Conservation (phyloP, 352 stramenopile species). For the Pythium aphanidermatum region DNA sequence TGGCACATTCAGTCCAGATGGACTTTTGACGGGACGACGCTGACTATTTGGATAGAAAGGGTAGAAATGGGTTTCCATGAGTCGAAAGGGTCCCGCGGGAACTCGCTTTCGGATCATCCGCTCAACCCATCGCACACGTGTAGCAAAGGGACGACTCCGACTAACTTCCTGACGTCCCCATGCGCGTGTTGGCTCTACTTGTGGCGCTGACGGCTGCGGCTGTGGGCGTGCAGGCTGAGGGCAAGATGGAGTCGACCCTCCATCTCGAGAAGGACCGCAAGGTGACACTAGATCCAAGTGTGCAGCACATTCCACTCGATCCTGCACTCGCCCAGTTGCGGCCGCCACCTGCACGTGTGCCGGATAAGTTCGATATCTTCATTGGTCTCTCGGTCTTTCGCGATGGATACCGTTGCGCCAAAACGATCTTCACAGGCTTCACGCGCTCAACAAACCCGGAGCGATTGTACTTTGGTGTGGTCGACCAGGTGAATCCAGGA, state of each 20-base stretch:
- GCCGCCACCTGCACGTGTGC: conserved; percentile 51
- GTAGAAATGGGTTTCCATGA: no score
- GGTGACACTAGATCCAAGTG: conserved; percentile 47
- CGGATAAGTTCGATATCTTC: conserved; percentile 53
- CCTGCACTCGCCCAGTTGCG: conserved; percentile 28
- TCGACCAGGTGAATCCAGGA: conserved; percentile 74
- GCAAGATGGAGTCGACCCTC: conserved; percentile 11
- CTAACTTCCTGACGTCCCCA: no score
- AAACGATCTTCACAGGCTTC: conserved; percentile 61
- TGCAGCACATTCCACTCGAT: conserved; percentile 67
- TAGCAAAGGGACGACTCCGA: no score
- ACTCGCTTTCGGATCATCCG: no score
- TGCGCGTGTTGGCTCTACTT: no score
- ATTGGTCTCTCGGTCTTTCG: conserved; percentile 81
- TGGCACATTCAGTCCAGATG: no score
- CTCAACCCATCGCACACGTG: no score
- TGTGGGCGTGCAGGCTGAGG: background rate
- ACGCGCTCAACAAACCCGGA: conserved; percentile 58
- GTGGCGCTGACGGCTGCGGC: conserved; percentile 3
- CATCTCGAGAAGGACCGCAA: conserved; percentile 46
- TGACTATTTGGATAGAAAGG: no score
- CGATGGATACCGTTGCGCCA: conserved; percentile 53
- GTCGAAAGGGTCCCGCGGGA: no score
- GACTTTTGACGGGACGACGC: no score
- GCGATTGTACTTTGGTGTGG: conserved; percentile 71